These are phyloP conservation scores for Sugiyamaella marilandica DNA, from an alignment of 805 yeast genomes.

Conservation along the genomic window DNA sequence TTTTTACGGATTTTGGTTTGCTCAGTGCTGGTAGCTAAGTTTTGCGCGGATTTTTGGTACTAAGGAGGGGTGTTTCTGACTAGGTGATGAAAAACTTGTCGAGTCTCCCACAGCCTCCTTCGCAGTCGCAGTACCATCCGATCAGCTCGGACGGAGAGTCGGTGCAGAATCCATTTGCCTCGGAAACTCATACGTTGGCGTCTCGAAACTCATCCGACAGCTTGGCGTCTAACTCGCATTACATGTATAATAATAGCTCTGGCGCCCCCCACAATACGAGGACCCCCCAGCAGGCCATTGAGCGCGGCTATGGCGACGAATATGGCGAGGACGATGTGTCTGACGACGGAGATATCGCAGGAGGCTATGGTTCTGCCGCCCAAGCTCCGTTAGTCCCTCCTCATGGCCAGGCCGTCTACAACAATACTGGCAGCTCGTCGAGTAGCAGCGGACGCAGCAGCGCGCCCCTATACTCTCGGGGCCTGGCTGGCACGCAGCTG, in stretches of 20 bases:
- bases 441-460: background rate
- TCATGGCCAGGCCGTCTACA: slow-evolving; percentile 1
- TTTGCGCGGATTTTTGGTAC: too few relatives aligned
- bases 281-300: slow-evolving; percentile 8
- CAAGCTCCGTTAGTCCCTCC: slow-evolving; percentile 7
- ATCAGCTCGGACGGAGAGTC: slow-evolving; percentile 6
- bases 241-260: slow-evolving; percentile 3
- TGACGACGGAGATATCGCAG: background rate
- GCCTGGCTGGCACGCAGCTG: background rate
- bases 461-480: background rate
- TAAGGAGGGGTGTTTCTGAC: background rate
- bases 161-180: slow-evolving; percentile 29
- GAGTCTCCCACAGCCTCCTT: slow-evolving; percentile 6
- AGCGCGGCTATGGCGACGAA: slow-evolving; percentile 13
- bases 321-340: slow-evolving; percentile 1
- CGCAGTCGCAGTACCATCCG: slow-evolving; percentile 7
- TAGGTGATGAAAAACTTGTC: slow-evolving; percentile 2
- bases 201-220: slow-evolving; percentile 21
- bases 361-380: background rate
- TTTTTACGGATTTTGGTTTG: background rate
- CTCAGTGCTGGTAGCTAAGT: too few relatives aligned
- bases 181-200: slow-evolving; percentile 24
- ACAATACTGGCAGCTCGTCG: slow-evolving; percentile 6
- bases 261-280: slow-evolving; percentile 3
- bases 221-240: background rate